Percentiles rank a stretch among this genome's conserved stretches.
Conservation (phyloP, 768 basidiomycete species). For the Mycena vitilis region DNA sequence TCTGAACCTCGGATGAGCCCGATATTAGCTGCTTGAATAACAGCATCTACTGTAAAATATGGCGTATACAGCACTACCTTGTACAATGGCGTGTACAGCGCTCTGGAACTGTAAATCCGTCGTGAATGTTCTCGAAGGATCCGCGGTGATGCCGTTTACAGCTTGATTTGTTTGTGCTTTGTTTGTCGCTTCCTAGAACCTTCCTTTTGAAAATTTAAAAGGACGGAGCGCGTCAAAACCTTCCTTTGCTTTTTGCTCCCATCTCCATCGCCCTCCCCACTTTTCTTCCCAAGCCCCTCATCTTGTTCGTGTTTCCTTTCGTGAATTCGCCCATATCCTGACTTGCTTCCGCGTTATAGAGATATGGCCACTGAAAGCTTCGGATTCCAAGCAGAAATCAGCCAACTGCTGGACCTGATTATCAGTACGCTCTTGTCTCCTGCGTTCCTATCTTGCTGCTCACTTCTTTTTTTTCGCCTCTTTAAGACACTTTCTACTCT, state of each 20-base stretch:
- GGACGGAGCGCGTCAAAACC: constrained; percentile 10
- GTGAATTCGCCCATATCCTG: constrained; percentile 31
- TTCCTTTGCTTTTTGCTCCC: constrained; percentile 31
- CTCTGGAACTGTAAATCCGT: background rate
- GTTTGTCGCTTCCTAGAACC: too few relatives aligned
- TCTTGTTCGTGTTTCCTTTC: constrained; percentile 38
- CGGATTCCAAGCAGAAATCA: constrained; percentile 99
- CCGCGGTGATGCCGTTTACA: background rate
- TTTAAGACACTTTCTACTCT: constrained; percentile 99
- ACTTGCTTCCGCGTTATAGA: constrained; percentile 30
- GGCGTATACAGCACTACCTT: constrained; percentile 5
- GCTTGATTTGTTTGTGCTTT: too few relatives aligned
- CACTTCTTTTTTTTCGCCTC: background rate
- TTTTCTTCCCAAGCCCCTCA: constrained; percentile 24
- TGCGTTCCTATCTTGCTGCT: constrained; percentile 16
- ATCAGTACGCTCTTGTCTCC: constrained; percentile 76
- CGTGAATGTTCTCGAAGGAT: background rate
- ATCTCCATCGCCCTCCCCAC: constrained; percentile 39
- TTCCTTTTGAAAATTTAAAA: too few relatives aligned
- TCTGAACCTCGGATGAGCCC: constrained; percentile 62
- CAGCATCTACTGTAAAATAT: constrained; percentile 24
- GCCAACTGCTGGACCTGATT: constrained; percentile 97
- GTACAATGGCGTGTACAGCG: background rate
- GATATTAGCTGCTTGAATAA: constrained; percentile 50
- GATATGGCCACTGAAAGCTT: constrained; percentile 87